phyloP scores from a whole-genome alignment of 805 yeast genomes.

The Candida silvatica region DNA sequence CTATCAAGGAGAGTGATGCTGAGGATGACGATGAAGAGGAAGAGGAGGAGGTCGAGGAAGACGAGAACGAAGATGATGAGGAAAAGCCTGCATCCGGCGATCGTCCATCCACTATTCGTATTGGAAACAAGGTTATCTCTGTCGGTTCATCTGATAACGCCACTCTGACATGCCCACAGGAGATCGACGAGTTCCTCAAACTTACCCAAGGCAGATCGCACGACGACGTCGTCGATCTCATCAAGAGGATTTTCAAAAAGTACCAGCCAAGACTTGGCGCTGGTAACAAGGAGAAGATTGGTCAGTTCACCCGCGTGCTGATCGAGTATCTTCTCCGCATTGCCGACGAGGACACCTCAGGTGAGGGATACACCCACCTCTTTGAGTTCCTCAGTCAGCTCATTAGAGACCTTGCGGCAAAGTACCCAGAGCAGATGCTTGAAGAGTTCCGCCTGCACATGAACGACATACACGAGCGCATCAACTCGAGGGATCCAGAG shows the following conservation, averaged over 20 bases:
- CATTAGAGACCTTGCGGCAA: conserved; percentile 52
- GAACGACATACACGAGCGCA: conserved; percentile 43
- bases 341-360: conserved; percentile 24
- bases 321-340: conserved; percentile 52
- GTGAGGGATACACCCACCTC: conserved; percentile 21
- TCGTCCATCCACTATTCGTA: conserved; percentile 19
- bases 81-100: conserved; percentile 3
- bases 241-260: conserved; percentile 46
- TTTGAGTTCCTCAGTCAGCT: conserved; percentile 32
- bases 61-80: conserved; percentile 11
- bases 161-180: conserved; percentile 36
- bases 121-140: conserved; percentile 24
- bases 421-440: conserved; percentile 56
- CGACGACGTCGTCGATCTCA: conserved; percentile 35
- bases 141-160: conserved; percentile 10
- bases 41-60: conserved; percentile 26
- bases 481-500: conserved; percentile 24
- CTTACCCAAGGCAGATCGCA: conserved; percentile 26
- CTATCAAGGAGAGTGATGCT: conserved; percentile 29
- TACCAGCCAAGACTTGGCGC: conserved; percentile 72
- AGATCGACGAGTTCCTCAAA: conserved; percentile 33
- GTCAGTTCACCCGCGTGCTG: conserved; percentile 51
- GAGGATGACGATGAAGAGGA: conserved; percentile 30
- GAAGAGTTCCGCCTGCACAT: conserved; percentile 53
- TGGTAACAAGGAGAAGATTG: conserved; percentile 75